phyloP scores from a whole-genome alignment of 2,329 filamentous ascomycete species.

The Colletotrichum sp. region DNA sequence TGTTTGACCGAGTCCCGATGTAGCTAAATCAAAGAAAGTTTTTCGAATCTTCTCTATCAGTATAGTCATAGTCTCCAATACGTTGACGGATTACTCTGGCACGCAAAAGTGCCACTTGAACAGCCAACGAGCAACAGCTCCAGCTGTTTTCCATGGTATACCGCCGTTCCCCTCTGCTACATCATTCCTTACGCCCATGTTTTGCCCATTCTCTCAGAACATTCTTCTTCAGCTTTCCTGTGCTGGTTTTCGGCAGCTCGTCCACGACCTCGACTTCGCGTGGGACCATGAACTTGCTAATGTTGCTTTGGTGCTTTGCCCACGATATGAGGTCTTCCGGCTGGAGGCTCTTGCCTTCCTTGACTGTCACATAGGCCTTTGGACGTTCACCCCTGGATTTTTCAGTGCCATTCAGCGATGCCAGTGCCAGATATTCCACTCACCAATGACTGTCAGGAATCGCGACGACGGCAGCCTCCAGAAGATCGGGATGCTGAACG shows the following conservation, averaged over 20 bases:
- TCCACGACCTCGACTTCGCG: slow-evolving; percentile 76
- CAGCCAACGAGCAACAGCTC: background rate
- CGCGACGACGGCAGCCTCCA: slow-evolving; percentile 91
- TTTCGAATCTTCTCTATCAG: background rate
- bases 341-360: slow-evolving; percentile 64
- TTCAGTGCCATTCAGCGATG: background rate
- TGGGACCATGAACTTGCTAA: slow-evolving; percentile 90
- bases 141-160: background rate
- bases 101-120: background rate
- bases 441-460: slow-evolving; percentile 85
- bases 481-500: slow-evolving; percentile 83
- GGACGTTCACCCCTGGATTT: slow-evolving; percentile 74
- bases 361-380: slow-evolving; percentile 89
- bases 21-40: background rate
- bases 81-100: background rate
- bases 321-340: slow-evolving; percentile 80
- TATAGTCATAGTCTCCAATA: background rate
- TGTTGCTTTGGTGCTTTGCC: slow-evolving; percentile 80
- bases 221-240: slow-evolving; percentile 97
- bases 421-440: background rate
- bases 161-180: background rate
- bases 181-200: slow-evolving; percentile 15
- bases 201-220: slow-evolving; percentile 86
- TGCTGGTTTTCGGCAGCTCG: slow-evolving; percentile 95
- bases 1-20: background rate